These are phyloP conservation scores for Xylariales sp. DNA, from an alignment of 2,329 filamentous ascomycete genomes.

Conservation along the genomic window DNA sequence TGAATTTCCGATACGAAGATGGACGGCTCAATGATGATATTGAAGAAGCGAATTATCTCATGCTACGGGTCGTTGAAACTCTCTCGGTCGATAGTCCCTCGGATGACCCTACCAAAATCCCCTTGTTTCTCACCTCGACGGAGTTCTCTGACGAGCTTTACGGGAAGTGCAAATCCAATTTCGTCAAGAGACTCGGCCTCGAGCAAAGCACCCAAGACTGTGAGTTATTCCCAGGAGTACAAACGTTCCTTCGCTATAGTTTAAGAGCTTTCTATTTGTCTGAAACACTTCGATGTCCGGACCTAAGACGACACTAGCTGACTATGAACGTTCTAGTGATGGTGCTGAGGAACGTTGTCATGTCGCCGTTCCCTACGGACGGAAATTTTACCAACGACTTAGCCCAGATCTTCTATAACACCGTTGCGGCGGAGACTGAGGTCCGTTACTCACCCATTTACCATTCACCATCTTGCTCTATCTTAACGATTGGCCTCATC, in stretches of 20 bases:
- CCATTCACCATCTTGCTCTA: background rate
- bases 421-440: conserved; percentile 48
- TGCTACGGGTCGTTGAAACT: conserved; percentile 56
- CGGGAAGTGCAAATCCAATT: conserved; percentile 54
- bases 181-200: conserved; percentile 56
- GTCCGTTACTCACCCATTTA: conserved; percentile 15
- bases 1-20: conserved; percentile 56
- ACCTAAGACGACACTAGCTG: background rate
- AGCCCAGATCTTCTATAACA: conserved; percentile 49
- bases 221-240: conserved; percentile 3
- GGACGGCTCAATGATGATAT: conserved; percentile 56
- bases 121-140: conserved; percentile 59
- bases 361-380: conserved; percentile 58
- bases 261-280: background rate
- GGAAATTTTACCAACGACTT: conserved; percentile 55
- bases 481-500: background rate
- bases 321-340: conserved; percentile 46
- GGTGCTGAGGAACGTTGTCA: conserved; percentile 60
- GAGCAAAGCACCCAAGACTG: conserved; percentile 48
- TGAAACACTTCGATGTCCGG: background rate
- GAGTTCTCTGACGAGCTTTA: conserved; percentile 56
- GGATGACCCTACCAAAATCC: conserved; percentile 55
- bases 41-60: conserved; percentile 62
- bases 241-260: background rate
- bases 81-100: conserved; percentile 56